Conservation (phyloP, 495 filamentous ascomycete genomes). For the Xylaria acuta region DNA sequence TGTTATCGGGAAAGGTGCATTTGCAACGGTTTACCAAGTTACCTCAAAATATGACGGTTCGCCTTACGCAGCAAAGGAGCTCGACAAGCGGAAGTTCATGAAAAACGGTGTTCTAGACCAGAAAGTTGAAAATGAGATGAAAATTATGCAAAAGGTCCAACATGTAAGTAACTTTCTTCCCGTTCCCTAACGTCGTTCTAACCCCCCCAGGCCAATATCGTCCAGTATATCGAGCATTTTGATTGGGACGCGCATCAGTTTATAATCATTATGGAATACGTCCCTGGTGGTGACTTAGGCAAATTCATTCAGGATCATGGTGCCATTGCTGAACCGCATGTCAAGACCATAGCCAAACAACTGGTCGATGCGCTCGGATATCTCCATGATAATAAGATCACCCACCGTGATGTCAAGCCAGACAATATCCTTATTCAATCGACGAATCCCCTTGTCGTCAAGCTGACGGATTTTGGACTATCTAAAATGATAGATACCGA, state of each 20-base stretch:
- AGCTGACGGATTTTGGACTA: slow-evolving; percentile 93
- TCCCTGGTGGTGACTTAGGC: slow-evolving; percentile 85
- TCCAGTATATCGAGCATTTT: slow-evolving; percentile 84
- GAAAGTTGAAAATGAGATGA: slow-evolving; percentile 93
- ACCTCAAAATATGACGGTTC: slow-evolving; percentile 79
- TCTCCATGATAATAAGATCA: slow-evolving; percentile 83
- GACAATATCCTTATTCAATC: slow-evolving; percentile 91
- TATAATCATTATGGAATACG: slow-evolving; percentile 92
- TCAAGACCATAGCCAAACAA: slow-evolving; percentile 73
- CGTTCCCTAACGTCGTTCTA: slow-evolving; percentile 28
- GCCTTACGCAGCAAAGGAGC: slow-evolving; percentile 86
- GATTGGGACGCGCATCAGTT: slow-evolving; percentile 80
- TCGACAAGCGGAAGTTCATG: slow-evolving; percentile 87
- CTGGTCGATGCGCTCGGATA: slow-evolving; percentile 84
- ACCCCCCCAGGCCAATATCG: slow-evolving; percentile 77
- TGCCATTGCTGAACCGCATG: slow-evolving; percentile 69
- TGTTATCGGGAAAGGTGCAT: slow-evolving; percentile 88
- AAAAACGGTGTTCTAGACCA: slow-evolving; percentile 84
- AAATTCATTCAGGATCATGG: slow-evolving; percentile 66
- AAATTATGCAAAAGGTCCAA: slow-evolving; percentile 81
- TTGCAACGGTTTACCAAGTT: slow-evolving; percentile 88
- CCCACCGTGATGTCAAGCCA: slow-evolving; percentile 96
- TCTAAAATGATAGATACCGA: slow-evolving; percentile 89
- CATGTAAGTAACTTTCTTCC: slow-evolving; percentile 66
- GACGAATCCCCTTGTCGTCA: slow-evolving; percentile 75